Conservation (phyloP, 2,329 filamentous ascomycete species). For the Berkeleyomyces rouxiae region DNA sequence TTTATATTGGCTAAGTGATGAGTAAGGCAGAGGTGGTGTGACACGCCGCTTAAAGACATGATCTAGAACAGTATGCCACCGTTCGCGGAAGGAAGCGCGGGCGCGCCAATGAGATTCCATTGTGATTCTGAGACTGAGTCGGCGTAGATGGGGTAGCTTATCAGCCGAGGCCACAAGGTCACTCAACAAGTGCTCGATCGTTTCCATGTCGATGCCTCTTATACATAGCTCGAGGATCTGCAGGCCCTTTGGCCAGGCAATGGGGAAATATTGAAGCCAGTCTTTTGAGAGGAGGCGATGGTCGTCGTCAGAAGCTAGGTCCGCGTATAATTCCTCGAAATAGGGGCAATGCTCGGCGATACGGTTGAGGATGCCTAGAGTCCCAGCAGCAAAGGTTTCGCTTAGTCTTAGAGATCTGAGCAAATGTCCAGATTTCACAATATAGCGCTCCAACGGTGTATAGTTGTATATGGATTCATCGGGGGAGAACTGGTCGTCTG, state of each 20-base stretch:
- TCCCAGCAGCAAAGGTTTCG: background rate
- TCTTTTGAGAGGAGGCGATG: background rate
- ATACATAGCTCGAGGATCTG: constrained; percentile 58
- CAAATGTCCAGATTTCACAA: background rate
- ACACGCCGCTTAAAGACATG: constrained; percentile 43
- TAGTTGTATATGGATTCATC: too few relatives aligned
- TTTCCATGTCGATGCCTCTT: constrained; percentile 52
- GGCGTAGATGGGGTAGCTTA: constrained; percentile 48
- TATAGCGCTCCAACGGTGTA: background rate
- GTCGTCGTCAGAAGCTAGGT: background rate
- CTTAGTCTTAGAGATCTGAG: background rate
- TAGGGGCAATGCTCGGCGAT: background rate
- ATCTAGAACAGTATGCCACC: constrained; percentile 57
- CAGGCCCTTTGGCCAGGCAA: constrained; percentile 57
- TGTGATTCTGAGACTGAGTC: constrained; percentile 58
- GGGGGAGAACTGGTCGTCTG: background rate
- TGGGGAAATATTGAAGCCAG: background rate
- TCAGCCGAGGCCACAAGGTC: constrained; percentile 60
- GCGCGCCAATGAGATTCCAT: constrained; percentile 69
- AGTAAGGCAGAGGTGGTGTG: constrained; percentile 23
- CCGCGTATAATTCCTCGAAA: background rate
- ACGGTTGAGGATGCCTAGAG: background rate
- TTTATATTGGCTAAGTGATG: constrained; percentile 6
- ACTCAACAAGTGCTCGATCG: constrained; percentile 61
- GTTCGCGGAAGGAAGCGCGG: constrained; percentile 59